These are phyloP conservation scores for Boletus rufocinnamomeus DNA, from an alignment of 768 basidiomycete genomes.

Conservation along the genomic window DNA sequence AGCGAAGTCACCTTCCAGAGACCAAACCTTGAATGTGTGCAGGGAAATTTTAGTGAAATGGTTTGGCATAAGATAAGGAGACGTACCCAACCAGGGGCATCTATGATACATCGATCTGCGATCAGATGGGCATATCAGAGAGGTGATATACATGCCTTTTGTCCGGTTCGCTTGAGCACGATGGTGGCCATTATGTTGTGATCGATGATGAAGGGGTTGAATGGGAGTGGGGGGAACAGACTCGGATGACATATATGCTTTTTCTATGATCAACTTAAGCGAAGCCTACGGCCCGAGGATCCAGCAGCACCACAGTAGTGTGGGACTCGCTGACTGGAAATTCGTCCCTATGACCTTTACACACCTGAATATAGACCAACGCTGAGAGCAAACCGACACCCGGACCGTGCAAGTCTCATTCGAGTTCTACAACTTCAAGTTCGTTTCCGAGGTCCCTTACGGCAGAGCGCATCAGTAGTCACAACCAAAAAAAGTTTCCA, in stretches of 20 bases:
- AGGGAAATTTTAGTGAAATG: conserved; percentile 4
- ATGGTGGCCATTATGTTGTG: conserved; percentile 48
- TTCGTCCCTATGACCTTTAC: conserved; percentile 13
- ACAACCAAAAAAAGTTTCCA: background rate
- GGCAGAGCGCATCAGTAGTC: background rate
- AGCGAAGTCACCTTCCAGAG: conserved; percentile 61
- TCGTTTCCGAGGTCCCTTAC: background rate
- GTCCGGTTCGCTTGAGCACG: conserved; percentile 58
- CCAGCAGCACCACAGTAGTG: background rate
- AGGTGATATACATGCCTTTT: conserved; percentile 44
- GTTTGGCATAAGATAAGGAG: conserved; percentile 7
- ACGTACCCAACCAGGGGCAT: conserved; percentile 70
- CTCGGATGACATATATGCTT: too few species aligned
- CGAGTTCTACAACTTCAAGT: background rate
- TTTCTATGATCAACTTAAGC: conserved; percentile 9
- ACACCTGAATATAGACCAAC: conserved; percentile 27
- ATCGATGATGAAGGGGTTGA: conserved; percentile 13
- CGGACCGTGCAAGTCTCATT: background rate
- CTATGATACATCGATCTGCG: conserved; percentile 35
- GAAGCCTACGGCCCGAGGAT: conserved; percentile 16
- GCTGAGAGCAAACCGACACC: background rate
- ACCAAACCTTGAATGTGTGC: conserved; percentile 51
- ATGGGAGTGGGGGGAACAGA: conserved; percentile 9
- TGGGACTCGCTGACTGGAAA: background rate
- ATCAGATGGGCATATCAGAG: background rate